Conservation (phyloP, 2,329 filamentous ascomycete species). For the Arthroderma sp. region DNA sequence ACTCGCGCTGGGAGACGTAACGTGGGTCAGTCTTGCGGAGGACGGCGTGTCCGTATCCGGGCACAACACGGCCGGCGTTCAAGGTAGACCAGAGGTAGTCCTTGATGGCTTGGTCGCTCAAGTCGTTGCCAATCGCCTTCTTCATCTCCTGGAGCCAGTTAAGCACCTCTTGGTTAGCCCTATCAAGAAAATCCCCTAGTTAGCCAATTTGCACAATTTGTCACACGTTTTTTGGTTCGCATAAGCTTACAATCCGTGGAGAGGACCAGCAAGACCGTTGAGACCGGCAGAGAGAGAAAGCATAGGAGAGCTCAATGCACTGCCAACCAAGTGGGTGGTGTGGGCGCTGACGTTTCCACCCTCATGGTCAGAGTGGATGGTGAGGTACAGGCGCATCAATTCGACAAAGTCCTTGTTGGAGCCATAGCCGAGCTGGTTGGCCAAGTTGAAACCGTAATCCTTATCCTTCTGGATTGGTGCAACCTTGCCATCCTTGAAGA, state of each 20-base stretch:
- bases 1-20: constrained; percentile 96
- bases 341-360: constrained; percentile 97
- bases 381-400: constrained; percentile 96
- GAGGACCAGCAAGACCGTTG: constrained; percentile 93
- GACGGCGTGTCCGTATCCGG: constrained; percentile 96
- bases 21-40: constrained; percentile 99
- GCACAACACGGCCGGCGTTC: constrained; percentile 89
- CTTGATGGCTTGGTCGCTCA: constrained; percentile 91
- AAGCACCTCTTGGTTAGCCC: constrained; percentile 96
- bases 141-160: constrained; percentile 99
- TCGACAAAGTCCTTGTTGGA: constrained; percentile 94
- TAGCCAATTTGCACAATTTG: not conserved
- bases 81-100: constrained; percentile 98
- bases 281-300: constrained; percentile 92
- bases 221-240: not conserved
- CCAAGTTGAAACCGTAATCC: constrained; percentile 98
- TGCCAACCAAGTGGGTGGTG: constrained; percentile 96
- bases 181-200: not conserved
- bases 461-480: constrained; percentile 93
- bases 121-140: constrained; percentile 80
- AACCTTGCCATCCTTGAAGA: constrained; percentile 99
- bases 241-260: constrained; percentile 63
- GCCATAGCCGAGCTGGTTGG: constrained; percentile 96
- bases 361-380: constrained; percentile 99
- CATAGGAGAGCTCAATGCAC: constrained; percentile 92